Evolutionary conservation across 495 filamentous ascomycete species (phyloP), one percentile per base, ranked within the genome.

Genomic region (Daldinia caldariorum): DNA sequence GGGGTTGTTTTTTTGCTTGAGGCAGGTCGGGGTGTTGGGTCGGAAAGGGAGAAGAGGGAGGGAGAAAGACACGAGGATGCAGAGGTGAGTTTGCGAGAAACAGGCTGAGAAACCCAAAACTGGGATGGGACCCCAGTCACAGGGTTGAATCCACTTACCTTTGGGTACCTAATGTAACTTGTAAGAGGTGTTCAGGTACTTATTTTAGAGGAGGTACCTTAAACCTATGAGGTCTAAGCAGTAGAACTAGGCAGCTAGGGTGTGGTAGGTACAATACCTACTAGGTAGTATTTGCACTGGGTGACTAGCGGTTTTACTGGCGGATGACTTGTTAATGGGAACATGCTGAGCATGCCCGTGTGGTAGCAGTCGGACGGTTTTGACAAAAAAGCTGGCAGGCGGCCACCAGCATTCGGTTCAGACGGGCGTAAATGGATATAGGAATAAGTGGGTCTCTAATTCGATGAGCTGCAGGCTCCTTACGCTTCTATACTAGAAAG

Each of bases 1-100:
- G 70, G 61, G 70, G 41, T 65, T 64, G 65, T 72, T 72, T 72
- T 72, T 71, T 72, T 72, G 69, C 59, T 67, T 31, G 63, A 67
- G 64, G 69, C 61, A 68, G 65, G 60, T 72, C 65, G 64, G 69
- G 64, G 58, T 34, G 63, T 66, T 20, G 62, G 56, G 54, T 58
- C 61, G 70, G 61, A 67, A 72, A 67, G 70, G 65, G 70, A 60
- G 61, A 54, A 10, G 22, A 37, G 58, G 41, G 53, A 57, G 50
- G 51, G 34, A 16, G 38, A 53, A 58, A 72, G 69, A 72, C 51
- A 72, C 64, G 64, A 68, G 66, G 69, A 59, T 49, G 63, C 51
- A 61, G 7, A 57, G 49, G 47, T 61, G 43, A 66, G 50, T 70
- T 65, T 61, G 67, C 13, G 51, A 61, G 65, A 72, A 60, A 68